Conservation (phyloP, 164 flowering plant species). For the Umbellularia californica region DNA sequence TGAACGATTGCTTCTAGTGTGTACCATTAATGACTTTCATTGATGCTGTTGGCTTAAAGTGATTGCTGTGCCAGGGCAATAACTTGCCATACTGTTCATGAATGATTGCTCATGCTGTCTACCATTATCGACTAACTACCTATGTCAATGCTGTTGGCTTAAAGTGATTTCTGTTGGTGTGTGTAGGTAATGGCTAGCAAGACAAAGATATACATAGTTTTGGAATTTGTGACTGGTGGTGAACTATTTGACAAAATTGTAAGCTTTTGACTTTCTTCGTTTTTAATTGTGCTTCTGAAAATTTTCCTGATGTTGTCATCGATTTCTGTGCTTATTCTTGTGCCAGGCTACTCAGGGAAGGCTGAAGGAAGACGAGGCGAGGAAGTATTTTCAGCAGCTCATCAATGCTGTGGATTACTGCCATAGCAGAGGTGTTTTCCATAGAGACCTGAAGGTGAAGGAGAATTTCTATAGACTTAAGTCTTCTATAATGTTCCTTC, state of each 20-base stretch:
- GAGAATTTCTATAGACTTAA: background rate
- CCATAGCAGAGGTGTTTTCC: slow-evolving; percentile 87
- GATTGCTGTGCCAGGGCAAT: background rate
- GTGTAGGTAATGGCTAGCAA: slow-evolving; percentile 7
- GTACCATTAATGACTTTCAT: no score
- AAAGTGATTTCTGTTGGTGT: slow-evolving; percentile 1
- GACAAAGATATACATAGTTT: slow-evolving; percentile 10
- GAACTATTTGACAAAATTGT: slow-evolving; percentile 9
- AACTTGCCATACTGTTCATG: background rate
- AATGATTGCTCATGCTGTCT: background rate
- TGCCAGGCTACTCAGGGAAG: slow-evolving; percentile 62
- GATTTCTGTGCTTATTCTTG: background rate
- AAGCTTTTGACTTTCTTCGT: background rate
- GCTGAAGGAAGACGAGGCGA: slow-evolving; percentile 75
- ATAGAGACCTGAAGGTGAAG: slow-evolving; percentile 79
- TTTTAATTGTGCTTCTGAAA: background rate
- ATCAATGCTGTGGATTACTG: slow-evolving; percentile 87
- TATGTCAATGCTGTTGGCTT: background rate
- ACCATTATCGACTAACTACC: background rate
- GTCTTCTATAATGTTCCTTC: background rate
- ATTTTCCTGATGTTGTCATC: background rate
- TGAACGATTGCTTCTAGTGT: background rate
- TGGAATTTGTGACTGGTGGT: slow-evolving; percentile 9
- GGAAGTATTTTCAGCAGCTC: slow-evolving; percentile 85
- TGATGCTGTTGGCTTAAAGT: background rate